Conservation (phyloP, 331 rosid species). For the Telfairia occidentalis region DNA sequence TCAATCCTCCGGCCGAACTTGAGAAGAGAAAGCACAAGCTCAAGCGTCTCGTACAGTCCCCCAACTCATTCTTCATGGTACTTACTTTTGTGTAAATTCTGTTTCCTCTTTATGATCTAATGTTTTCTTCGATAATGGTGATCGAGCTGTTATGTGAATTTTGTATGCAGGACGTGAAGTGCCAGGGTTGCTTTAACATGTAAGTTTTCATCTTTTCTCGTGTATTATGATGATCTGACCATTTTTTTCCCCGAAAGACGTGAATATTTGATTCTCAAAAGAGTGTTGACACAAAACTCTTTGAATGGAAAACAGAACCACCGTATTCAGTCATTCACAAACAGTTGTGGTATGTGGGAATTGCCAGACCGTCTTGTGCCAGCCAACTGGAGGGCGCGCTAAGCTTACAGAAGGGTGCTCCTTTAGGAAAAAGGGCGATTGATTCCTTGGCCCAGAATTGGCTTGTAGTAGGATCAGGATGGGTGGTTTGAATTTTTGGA, state of each 20-base stretch:
- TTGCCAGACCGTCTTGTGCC: constrained; percentile 47
- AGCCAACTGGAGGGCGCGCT: constrained; percentile 47
- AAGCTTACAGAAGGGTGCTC: constrained; percentile 44
- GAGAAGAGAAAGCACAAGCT: constrained; percentile 52
- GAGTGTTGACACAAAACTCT: neutral
- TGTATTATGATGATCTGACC: no score
- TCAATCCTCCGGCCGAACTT: constrained; percentile 43
- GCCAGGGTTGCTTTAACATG: constrained; percentile 51
- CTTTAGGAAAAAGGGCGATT: constrained; percentile 39
- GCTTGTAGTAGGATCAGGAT: neutral
- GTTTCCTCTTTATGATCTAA: neutral
- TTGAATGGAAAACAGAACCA: constrained; percentile 22
- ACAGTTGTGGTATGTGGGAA: constrained; percentile 48
- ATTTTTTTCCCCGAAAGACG: neutral
- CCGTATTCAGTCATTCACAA: constrained; percentile 45
- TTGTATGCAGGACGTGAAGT: constrained; percentile 29
- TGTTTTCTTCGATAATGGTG: neutral
- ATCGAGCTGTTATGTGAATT: neutral
- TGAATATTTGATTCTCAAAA: neutral
- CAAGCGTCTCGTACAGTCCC: constrained; percentile 46
- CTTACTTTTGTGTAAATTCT: neutral
- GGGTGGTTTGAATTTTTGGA: constrained; percentile 7
- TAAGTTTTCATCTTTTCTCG: constrained; percentile 4
- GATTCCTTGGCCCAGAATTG: neutral
- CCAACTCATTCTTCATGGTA: constrained; percentile 49